Base-by-base conservation (phyloP, 106 monocot genomes). In the Triglochin maritima region DNA sequence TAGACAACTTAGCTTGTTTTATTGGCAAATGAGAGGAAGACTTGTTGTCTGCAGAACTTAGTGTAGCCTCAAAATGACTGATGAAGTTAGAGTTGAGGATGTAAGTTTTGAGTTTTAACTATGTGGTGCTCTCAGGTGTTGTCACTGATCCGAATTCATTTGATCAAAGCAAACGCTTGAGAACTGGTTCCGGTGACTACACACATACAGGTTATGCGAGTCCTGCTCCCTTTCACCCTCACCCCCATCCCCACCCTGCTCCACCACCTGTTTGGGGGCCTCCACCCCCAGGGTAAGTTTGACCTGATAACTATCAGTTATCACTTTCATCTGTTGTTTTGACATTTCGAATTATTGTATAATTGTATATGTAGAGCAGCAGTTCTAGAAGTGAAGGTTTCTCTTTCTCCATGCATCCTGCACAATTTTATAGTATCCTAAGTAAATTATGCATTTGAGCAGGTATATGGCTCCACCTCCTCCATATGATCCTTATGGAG, bases 151-250 rank as follows among this genome's bases (percentile, higher is more conserved):
- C 82, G 2, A 80, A 56, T 57, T 79, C 90, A 29, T 72, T 91
- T 46, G 90, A 96, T 67, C 96, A 83, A 76, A 96, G 90, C 62
- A 96, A 96, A 79, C 83, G 96, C 54, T 44, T 91, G 60, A 72
- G 90, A 64, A 96, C 87, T 59, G 96, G 87, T 66, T 29, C 29
- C 29, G 91, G 90, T 56, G 96, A 91, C 46, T 96, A 91, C 65
- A 80, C 69, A 71, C 79, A 85, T 15, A 52, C 81, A 17, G 80
- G 72, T 41, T 96, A 86, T 69, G 72, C 87, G 54, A 81, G 80
- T 61, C 86, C 71, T 50, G 59, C 85, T 64, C 74, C 80, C 68
- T 86, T 82, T 57, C 87, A 78, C 43, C 76, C 76, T 61, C 88
- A 78, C 43, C 76, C 76, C 57, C 88, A 78, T 60, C 79, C 77